Evolutionary conservation across 208 protist species (phyloP).

Genomic region (Crithidia bombi): DNA sequence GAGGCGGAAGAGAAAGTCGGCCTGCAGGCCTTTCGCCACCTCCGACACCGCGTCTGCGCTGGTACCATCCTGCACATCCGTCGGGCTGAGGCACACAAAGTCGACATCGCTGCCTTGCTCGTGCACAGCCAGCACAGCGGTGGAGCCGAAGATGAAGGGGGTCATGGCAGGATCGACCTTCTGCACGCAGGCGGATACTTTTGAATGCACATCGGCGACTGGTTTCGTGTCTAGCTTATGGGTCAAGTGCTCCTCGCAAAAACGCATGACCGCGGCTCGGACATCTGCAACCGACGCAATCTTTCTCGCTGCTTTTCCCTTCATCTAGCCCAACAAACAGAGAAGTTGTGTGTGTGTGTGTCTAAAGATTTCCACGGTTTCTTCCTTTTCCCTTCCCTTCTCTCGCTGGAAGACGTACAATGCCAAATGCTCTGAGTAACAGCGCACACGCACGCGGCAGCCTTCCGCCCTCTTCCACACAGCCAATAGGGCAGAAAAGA

Average conservation of each 20-base stretch:
- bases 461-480: too few relatives aligned
- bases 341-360: too few relatives aligned
- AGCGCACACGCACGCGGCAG: too few relatives aligned
- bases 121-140: slow-evolving; percentile 74
- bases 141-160: slow-evolving; percentile 85
- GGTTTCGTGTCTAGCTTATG: slow-evolving; percentile 43
- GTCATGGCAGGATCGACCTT: slow-evolving; percentile 55
- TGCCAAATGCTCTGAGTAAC: too few relatives aligned
- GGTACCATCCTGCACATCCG: slow-evolving; percentile 48
- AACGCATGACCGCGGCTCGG: slow-evolving; percentile 23
- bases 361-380: background rate
- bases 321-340: slow-evolving; percentile 11
- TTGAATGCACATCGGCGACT: slow-evolving; percentile 47
- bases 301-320: background rate
- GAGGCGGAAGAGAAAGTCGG: slow-evolving; percentile 56
- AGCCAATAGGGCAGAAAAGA: too few relatives aligned
- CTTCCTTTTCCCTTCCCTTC: background rate
- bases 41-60: slow-evolving; percentile 67
- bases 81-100: slow-evolving; percentile 64
- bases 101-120: slow-evolving; percentile 79
- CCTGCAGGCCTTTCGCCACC: slow-evolving; percentile 67
- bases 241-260: slow-evolving; percentile 26
- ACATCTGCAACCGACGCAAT: slow-evolving; percentile 19
- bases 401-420: too few relatives aligned
- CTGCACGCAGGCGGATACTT: slow-evolving; percentile 48